Evolutionary conservation across 2,329 filamentous ascomycete genomes (phyloP).

Genomic region (Beauveria sp.): DNA sequence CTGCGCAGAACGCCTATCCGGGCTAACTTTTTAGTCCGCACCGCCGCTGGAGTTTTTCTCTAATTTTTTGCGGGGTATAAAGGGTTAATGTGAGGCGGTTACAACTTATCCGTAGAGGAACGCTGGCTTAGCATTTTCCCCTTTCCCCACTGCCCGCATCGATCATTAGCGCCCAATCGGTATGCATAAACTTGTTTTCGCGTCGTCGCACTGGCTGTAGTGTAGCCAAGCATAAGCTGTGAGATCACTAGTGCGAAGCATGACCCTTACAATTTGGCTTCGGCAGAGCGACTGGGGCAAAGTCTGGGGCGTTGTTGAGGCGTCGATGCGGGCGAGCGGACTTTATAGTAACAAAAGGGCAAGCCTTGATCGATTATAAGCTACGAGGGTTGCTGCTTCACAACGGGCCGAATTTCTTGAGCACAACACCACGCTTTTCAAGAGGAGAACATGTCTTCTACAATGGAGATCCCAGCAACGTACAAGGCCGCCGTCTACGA

Average conservation of each 20-base stretch:
- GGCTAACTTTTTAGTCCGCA: background rate
- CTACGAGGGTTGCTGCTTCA: too few species aligned
- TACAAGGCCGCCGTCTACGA: conserved; percentile 18
- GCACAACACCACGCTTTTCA: background rate
- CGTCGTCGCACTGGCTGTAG: too few species aligned
- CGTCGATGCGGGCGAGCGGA: background rate
- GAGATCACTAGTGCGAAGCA: too few species aligned
- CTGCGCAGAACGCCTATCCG: background rate
- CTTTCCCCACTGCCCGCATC: background rate
- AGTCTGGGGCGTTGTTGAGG: background rate
- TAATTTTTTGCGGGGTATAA: background rate
- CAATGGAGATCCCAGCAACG: conserved; percentile 6
- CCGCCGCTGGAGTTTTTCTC: background rate
- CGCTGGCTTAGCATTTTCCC: background rate
- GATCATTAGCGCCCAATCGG: background rate
- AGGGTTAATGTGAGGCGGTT: background rate
- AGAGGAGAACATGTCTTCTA: background rate
- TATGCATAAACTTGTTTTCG: too few species aligned
- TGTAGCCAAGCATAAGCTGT: too few species aligned
- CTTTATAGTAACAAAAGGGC: background rate
- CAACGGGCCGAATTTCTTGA: too few species aligned
- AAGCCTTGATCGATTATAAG: too few species aligned
- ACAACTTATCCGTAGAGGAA: background rate
- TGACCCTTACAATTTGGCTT: too few species aligned
- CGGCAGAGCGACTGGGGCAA: background rate